Conservation (phyloP, 768 basidiomycete genomes). For the Xerocomellus chrysenteron region DNA sequence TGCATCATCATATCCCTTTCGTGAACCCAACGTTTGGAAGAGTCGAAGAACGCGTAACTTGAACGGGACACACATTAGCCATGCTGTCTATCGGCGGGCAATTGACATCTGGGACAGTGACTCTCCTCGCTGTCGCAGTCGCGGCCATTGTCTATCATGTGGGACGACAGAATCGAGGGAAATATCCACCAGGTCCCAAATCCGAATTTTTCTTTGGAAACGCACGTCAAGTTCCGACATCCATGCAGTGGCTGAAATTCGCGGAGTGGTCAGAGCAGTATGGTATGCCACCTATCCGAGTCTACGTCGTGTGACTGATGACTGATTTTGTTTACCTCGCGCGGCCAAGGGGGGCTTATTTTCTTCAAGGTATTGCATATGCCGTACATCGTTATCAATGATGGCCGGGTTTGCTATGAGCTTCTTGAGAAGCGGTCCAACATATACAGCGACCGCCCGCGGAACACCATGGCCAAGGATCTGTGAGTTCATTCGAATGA, state of each 20-base stretch:
- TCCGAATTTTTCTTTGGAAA: slow-evolving; percentile 3
- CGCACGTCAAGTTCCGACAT: slow-evolving; percentile 1
- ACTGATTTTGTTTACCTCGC: not conserved
- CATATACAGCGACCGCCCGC: slow-evolving; percentile 5
- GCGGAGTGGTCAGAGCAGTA: slow-evolving; percentile 1
- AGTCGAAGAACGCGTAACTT: not conserved
- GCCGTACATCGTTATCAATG: slow-evolving; percentile 2
- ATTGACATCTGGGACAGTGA: not conserved
- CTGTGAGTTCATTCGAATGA: not conserved
- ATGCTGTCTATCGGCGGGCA: not conserved
- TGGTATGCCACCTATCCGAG: not conserved
- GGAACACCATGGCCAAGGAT: not conserved
- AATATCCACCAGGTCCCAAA: slow-evolving; percentile 6
- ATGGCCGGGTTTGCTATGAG: not conserved
- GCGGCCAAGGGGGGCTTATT: not conserved
- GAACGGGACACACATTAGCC: too few relatives aligned
- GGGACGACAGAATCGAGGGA: not conserved
- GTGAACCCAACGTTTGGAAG: not conserved
- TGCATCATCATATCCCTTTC: not conserved
- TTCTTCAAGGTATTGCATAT: slow-evolving; percentile 6
- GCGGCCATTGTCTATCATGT: not conserved
- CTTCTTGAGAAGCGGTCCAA: slow-evolving; percentile 5
- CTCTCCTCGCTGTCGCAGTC: not conserved
- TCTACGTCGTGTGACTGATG: too few relatives aligned
- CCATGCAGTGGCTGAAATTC: slow-evolving; percentile 5